A percentile compares a stretch with the other conserved stretches of the same genome.
Conservation (phyloP, 768 basidiomycete genomes). For the Collybia sp. region DNA sequence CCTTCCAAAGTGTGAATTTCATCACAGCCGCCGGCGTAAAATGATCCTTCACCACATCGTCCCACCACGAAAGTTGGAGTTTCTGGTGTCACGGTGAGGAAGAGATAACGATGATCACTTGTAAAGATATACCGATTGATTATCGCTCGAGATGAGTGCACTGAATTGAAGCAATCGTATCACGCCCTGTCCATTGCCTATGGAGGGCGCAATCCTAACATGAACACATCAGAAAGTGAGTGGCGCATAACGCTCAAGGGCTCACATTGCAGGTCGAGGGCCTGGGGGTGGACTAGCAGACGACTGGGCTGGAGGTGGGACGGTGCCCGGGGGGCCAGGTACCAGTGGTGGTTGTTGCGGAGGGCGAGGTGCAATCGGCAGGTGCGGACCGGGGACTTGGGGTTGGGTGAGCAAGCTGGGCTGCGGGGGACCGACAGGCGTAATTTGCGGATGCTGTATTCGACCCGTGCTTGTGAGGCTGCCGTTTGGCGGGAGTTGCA, state of each 20-base stretch:
- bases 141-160: constrained; percentile 53
- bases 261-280: constrained; percentile 10
- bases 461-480: constrained; percentile 3
- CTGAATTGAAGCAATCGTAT: constrained; percentile 68
- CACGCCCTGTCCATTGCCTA: constrained; percentile 62
- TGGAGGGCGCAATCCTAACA: constrained; percentile 15
- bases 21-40: constrained; percentile 68
- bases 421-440: constrained; percentile 6
- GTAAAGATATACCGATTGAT: constrained; percentile 33
- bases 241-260: constrained; percentile 3
- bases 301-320: constrained; percentile 18
- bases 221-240: constrained; percentile 2
- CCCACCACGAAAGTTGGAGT: constrained; percentile 66
- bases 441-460: constrained; percentile 10
- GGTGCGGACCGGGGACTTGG: constrained; percentile 18
- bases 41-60: constrained; percentile 56
- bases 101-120: constrained; percentile 5
- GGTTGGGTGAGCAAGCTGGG: constrained; percentile 15
- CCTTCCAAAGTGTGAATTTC: constrained; percentile 86
- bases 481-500: constrained; percentile 18
- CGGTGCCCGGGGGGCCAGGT: constrained; percentile 11
- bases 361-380: constrained; percentile 23
- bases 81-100: constrained; percentile 33
- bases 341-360: constrained; percentile 14
- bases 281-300: constrained; percentile 10